Evolutionary conservation across 2,329 filamentous ascomycete genomes (phyloP), one percentile per base, ranked within the genome.

Genomic region (Blumeriella jaapii): DNA sequence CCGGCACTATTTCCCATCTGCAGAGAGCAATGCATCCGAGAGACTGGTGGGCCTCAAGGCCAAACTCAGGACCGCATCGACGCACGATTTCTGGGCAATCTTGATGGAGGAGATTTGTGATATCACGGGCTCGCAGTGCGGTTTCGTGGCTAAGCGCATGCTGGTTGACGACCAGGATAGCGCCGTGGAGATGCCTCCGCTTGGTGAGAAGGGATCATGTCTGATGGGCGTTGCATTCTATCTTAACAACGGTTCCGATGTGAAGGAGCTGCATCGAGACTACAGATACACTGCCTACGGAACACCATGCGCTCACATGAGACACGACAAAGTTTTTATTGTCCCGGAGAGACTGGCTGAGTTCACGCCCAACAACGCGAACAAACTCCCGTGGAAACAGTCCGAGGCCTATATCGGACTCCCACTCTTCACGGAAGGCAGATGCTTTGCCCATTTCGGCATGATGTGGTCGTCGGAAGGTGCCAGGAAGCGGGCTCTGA

Each of bases 391-490:
- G 0, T 54, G 54, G 45, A 69, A 76, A 17, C 62, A 69, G 2
- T 71, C 69, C 19, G 78, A 82, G 48, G 74, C 75, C 2, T 82
- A 79, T 50, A 62, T 83, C 22, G 74, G 72, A 6, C 61, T 82
- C 10, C 78, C 78, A 0, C 59, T 83, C 2, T 80, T 76, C 45
- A 66, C 68, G 3, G 67, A 73, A 26, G 73, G 69, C 19, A 79
- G 76, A 53, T 80, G 73, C 51, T 70, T 79, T 47, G 77, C 73
- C 14, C 74, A 82, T 55, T 75, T 83, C 50, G 78, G 78, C n/a
- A 62, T 78, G 53, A 75, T 82, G 63, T 83, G 78, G 78, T 74
- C 74, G 5, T 58, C 61, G 27, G 66, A 78, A 41, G 76, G 74
- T n/a, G 61, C 75, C 11, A 58, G 61, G 11, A 63, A 64, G 29